phyloP scores from a whole-genome alignment of 768 basidiomycete genomes.

The Boletus speciosus region DNA sequence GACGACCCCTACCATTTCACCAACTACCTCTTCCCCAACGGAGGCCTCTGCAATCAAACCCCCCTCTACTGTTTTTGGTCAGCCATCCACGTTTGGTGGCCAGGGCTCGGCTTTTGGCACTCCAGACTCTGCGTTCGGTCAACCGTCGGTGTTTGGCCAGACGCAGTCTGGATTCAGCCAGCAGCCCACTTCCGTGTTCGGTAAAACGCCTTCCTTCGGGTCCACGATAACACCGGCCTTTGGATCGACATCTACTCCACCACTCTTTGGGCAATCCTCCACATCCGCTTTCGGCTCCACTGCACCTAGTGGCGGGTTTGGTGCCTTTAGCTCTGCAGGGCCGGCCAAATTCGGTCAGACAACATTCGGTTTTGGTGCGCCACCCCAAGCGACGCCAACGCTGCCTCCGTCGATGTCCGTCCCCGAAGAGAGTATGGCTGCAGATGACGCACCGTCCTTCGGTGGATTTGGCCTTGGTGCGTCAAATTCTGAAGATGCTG shows the following conservation, averaged over 20 bases:
- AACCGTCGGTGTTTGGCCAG: conserved; percentile 25
- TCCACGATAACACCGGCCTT: conserved; percentile 9
- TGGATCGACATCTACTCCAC: conserved; percentile 12
- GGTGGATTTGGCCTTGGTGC: conserved; percentile 32
- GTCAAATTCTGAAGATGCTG: conserved; percentile 20
- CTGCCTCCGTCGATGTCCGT: conserved; percentile 1
- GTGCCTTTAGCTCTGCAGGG: conserved; percentile 29
- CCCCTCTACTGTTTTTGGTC: conserved; percentile 35
- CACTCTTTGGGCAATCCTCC: conserved; percentile 18
- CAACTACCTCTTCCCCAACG: conserved; percentile 15
- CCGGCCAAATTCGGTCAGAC: conserved; percentile 34
- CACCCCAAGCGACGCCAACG: conserved; percentile 5
- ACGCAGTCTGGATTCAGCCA: conserved; percentile 12
- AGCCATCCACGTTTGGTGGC: conserved; percentile 27
- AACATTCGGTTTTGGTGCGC: conserved; percentile 19
- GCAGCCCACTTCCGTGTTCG: conserved; percentile 24
- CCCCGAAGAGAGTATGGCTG: conserved; percentile 33
- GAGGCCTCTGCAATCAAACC: conserved; percentile 28
- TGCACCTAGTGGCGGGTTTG: conserved; percentile 28
- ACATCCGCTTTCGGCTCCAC: conserved; percentile 23
- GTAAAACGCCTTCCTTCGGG: conserved; percentile 22
- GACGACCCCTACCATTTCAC: conserved; percentile 23
- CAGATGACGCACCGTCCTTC: conserved; percentile 31
- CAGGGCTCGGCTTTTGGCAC: conserved; percentile 19
- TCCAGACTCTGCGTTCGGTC: conserved; percentile 30